phyloP scores from a whole-genome alignment of 2,329 filamentous ascomycete genomes.

The Macrophomina phaseolina region DNA sequence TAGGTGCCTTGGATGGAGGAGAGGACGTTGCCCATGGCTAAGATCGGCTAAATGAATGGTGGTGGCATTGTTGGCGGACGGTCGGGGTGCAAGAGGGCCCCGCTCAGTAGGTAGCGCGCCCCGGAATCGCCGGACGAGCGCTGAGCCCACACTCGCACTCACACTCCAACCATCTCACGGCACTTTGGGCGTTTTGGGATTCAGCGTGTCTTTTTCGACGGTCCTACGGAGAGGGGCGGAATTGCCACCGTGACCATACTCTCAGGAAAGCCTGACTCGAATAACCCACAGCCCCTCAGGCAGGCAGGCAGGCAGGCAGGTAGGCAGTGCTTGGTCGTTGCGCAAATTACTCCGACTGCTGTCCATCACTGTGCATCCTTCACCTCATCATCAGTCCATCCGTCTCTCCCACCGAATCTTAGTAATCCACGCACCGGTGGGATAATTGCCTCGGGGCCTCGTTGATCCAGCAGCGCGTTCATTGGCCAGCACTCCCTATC shows the following conservation, averaged over 20 bases:
- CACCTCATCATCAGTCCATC: not conserved
- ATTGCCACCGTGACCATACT: too few relatives aligned
- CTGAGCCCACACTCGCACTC: too few relatives aligned
- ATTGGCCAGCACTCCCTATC: too few relatives aligned
- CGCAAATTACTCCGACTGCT: not conserved
- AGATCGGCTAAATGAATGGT: not conserved
- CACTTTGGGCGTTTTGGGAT: too few relatives aligned
- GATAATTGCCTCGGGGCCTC: not conserved
- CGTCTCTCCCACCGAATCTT: not conserved
- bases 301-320: not conserved
- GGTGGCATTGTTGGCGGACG: too few relatives aligned
- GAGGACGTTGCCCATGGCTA: not conserved
- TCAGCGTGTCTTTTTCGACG: too few relatives aligned
- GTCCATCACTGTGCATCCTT: not conserved
- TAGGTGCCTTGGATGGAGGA: not conserved
- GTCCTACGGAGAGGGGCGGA: too few relatives aligned
- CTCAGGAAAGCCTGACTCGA: not conserved
- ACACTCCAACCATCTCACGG: too few relatives aligned
- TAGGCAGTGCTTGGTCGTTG: not conserved
- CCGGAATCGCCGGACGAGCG: too few relatives aligned
- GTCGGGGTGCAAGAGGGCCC: too few relatives aligned
- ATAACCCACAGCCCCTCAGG: not conserved
- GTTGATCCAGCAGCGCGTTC: not conserved
- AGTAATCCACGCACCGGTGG: not conserved
- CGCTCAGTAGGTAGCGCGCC: too few relatives aligned